These are phyloP conservation scores for Hypoxylon lienhwacheense DNA, from an alignment of 495 filamentous ascomycete genomes.

Conservation along the genomic window DNA sequence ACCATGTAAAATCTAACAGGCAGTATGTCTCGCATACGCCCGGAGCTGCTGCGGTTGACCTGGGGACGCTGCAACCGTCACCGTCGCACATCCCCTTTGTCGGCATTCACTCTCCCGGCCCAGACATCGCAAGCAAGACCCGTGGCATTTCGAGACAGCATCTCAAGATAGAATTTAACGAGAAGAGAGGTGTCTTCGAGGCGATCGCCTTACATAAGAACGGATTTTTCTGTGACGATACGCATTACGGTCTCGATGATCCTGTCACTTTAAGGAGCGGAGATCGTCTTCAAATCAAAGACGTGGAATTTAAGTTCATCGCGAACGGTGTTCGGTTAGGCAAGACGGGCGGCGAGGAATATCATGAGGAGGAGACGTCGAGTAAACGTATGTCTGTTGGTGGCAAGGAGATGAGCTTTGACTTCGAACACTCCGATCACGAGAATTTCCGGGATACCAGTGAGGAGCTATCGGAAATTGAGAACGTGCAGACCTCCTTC, in stretches of 20 bases:
- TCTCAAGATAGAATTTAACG: conserved; percentile 80
- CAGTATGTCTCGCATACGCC: conserved; percentile 55
- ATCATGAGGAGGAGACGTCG: conserved; percentile 45
- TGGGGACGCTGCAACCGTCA: conserved; percentile 54
- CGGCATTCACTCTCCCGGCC: conserved; percentile 74
- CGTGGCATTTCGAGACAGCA: conserved; percentile 86
- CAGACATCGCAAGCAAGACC: conserved; percentile 58
- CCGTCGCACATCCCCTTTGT: conserved; percentile 72
- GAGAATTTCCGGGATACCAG: conserved; percentile 56
- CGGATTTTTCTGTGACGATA: conserved; percentile 80
- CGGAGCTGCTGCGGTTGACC: conserved; percentile 53
- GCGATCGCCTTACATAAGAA: conserved; percentile 82
- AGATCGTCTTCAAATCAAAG: conserved; percentile 75
- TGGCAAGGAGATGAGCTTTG: conserved; percentile 65
- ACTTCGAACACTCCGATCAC: conserved; percentile 62
- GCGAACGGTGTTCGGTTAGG: conserved; percentile 72
- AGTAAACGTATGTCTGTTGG: conserved; percentile 52
- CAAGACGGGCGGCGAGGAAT: conserved; percentile 65
- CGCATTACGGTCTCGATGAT: conserved; percentile 63
- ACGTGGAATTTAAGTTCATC: conserved; percentile 71
- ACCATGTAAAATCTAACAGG: conserved; percentile 45
- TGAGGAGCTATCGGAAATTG: conserved; percentile 47
- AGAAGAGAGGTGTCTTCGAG: conserved; percentile 71
- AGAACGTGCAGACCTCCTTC: conserved; percentile 30
- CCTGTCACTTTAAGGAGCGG: conserved; percentile 69